Conservation (phyloP, 495 filamentous ascomycete species). For the Daldinia caldariorum region DNA sequence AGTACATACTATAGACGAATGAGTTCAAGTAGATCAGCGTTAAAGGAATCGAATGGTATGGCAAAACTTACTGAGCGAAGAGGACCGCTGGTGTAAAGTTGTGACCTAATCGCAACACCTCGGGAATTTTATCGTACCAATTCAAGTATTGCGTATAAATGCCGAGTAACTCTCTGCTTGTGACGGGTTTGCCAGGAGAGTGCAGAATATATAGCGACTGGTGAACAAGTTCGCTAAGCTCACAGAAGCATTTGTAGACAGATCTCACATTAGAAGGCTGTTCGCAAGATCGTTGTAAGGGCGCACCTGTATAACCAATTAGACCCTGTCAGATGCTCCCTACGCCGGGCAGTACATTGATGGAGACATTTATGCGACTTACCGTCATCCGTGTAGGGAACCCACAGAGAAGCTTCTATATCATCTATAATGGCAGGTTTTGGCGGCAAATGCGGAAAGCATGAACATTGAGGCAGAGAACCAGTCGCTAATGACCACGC, state of each 20-base stretch:
- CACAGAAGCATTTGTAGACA: constrained; percentile 69
- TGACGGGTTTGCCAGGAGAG: constrained; percentile 67
- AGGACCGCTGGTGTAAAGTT: constrained; percentile 69
- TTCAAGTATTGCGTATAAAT: constrained; percentile 68
- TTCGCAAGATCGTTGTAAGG: constrained; percentile 58
- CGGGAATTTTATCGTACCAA: constrained; percentile 71
- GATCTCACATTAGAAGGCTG: constrained; percentile 66
- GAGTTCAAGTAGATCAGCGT: constrained; percentile 21
- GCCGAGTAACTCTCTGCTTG: constrained; percentile 63
- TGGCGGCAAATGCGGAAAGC: constrained; percentile 62
- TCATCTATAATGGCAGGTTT: constrained; percentile 66
- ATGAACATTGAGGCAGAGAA: constrained; percentile 69
- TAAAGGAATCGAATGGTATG: background rate
- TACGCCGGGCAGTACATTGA: background rate
- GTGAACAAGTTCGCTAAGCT: constrained; percentile 73
- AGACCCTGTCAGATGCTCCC: constrained; percentile 12
- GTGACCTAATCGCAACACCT: constrained; percentile 64
- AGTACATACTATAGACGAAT: constrained; percentile 65
- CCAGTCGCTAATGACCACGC: constrained; percentile 72
- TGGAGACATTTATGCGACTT: constrained; percentile 25
- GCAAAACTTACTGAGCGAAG: constrained; percentile 68
- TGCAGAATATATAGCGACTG: constrained; percentile 71
- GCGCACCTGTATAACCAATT: constrained; percentile 49
- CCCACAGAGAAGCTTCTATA: constrained; percentile 64
- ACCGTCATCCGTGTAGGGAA: constrained; percentile 69